Evolutionary conservation across 441 rosid species (phyloP).

Genomic region (Hura crepitans): DNA sequence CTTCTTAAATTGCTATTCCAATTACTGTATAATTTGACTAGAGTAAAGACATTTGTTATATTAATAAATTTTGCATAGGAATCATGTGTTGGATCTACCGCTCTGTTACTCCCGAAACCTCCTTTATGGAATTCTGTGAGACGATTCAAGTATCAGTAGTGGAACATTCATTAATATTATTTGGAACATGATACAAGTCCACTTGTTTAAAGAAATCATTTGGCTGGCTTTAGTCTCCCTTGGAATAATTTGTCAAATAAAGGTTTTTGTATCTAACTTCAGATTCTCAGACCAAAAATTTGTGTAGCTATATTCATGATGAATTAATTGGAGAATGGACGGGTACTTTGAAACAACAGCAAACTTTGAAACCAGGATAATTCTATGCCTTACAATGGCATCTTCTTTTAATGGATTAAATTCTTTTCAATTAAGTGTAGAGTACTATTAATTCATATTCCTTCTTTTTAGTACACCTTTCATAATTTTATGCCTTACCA

Average conservation of each 20-base stretch:
- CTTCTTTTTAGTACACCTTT: constrained; percentile 5
- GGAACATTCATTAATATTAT: neutral
- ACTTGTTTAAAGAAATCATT: neutral
- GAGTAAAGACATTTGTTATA: too few relatives aligned
- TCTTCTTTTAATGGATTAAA: neutral
- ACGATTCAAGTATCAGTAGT: too few relatives aligned
- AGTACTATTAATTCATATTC: constrained; percentile 9
- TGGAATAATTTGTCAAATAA: neutral
- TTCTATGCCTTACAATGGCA: neutral
- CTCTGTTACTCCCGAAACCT: too few relatives aligned
- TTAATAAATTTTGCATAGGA: too few relatives aligned
- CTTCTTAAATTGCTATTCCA: neutral
- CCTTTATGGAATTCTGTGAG: too few relatives aligned
- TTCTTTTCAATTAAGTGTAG: neutral
- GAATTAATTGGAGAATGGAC: neutral
- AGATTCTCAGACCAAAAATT: neutral
- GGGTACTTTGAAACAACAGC: neutral
- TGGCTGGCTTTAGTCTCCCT: neutral
- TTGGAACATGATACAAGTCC: neutral
- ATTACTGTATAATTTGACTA: too few relatives aligned
- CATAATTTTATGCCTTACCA: constrained; percentile 16
- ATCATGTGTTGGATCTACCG: too few relatives aligned
- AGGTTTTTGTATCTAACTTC: neutral
- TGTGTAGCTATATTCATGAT: neutral
- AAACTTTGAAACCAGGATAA: neutral